Conservation (phyloP, 352 stramenopile species). For the Globisporangium camurandrum region DNA sequence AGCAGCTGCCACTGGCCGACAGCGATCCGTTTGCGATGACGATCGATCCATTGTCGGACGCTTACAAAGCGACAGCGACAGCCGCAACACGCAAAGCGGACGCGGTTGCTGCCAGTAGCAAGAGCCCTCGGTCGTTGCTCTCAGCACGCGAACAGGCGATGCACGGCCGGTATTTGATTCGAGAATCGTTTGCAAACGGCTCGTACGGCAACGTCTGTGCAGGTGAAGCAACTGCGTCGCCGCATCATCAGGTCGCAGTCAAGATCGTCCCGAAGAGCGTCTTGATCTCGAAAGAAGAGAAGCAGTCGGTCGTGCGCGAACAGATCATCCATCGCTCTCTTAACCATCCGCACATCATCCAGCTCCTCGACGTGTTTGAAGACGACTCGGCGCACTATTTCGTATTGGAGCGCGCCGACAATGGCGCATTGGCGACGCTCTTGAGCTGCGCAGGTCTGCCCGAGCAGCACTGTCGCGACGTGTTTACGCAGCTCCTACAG, state of each 20-base stretch:
- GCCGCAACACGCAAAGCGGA: not conserved
- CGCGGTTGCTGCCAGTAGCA: constrained; percentile 3
- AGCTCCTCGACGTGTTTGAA: constrained; percentile 67
- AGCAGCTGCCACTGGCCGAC: constrained; percentile 11
- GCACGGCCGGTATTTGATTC: constrained; percentile 65
- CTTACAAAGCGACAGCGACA: constrained; percentile 2
- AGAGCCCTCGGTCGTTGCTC: constrained; percentile 28
- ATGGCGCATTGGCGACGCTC: constrained; percentile 39
- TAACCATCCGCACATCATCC: constrained; percentile 66
- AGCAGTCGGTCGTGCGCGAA: constrained; percentile 65
- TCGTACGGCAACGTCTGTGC: constrained; percentile 60
- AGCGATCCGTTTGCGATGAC: constrained; percentile 9
- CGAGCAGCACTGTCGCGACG: constrained; percentile 35
- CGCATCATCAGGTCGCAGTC: constrained; percentile 53
- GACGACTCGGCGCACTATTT: constrained; percentile 72
- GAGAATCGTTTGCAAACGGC: constrained; percentile 61
- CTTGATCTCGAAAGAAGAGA: constrained; percentile 56
- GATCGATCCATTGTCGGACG: constrained; percentile 8
- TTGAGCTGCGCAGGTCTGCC: constrained; percentile 42
- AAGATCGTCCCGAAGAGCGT: constrained; percentile 78
- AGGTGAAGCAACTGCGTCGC: constrained; percentile 37
- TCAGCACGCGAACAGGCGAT: constrained; percentile 55
- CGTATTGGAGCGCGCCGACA: constrained; percentile 57
- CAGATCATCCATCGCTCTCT: constrained; percentile 61
- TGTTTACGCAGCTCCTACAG: constrained; percentile 53